A percentile compares a stretch with the other conserved stretches of the same genome.
Conservation (phyloP, 176 grass and related monocot genomes). For the Tillandsia leiboldiana region DNA sequence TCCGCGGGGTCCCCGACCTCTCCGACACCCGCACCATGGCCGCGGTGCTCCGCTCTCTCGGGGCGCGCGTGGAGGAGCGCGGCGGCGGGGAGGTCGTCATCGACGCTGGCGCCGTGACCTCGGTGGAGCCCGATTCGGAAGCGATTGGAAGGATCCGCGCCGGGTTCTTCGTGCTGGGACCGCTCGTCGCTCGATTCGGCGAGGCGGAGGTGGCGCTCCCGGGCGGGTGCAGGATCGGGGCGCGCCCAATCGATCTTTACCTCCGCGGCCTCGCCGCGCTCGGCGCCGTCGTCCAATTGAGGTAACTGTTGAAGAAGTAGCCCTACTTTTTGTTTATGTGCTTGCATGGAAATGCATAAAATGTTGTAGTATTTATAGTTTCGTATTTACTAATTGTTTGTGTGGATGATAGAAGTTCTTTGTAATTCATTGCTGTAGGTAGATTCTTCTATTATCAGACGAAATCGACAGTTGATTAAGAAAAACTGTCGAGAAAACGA, state of each 20-base stretch:
- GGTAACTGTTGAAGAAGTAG: neutral
- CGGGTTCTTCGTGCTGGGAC: constrained; percentile 18
- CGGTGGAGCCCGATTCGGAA: constrained; percentile 5
- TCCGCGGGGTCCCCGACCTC: constrained; percentile 9
- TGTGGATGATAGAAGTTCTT: neutral
- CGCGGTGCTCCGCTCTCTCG: constrained; percentile 7
- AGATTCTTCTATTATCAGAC: neutral
- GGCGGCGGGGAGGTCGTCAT: constrained; percentile 9
- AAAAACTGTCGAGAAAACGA: too few species aligned
- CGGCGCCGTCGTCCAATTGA: constrained; percentile 10
- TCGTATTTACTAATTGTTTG: neutral
- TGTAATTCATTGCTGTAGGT: neutral
- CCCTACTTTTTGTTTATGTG: neutral
- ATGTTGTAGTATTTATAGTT: neutral
- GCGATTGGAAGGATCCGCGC: constrained; percentile 10
- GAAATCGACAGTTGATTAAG: too few species aligned
- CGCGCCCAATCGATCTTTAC: constrained; percentile 16
- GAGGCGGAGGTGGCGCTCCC: constrained; percentile 15
- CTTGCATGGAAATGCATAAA: neutral
- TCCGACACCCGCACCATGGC: constrained; percentile 19
- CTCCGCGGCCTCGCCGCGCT: constrained; percentile 11
- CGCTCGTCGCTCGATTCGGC: constrained; percentile 9
- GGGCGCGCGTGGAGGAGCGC: constrained; percentile 5
- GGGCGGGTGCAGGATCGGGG: constrained; percentile 13
- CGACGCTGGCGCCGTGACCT: neutral